Conservation (phyloP, 2,329 filamentous ascomycete genomes). For the Orbilia ellipsospora region DNA sequence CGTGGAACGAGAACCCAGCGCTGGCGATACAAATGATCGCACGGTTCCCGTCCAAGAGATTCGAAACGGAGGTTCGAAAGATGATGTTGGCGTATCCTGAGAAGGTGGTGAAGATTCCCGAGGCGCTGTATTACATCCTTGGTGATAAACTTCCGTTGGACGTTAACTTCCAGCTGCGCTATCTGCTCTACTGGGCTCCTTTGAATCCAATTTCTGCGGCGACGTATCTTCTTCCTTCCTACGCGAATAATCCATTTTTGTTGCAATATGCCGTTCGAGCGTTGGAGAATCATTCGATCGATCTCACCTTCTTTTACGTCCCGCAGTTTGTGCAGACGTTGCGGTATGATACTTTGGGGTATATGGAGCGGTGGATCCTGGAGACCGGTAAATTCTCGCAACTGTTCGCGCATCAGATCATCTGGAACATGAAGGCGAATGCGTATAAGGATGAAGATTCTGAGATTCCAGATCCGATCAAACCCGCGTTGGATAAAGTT, state of each 20-base stretch:
- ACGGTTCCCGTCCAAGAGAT: conserved; percentile 79
- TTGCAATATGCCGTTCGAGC: conserved; percentile 97
- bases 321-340: conserved; percentile 97
- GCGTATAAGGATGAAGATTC: conserved; percentile 97
- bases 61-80: conserved; percentile 80
- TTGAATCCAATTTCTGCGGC: conserved; percentile 93
- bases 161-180: conserved; percentile 83
- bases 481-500: conserved; percentile 91
- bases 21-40: conserved; percentile 86
- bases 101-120: conserved; percentile 81
- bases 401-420: conserved; percentile 97
- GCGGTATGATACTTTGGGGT: conserved; percentile 90
- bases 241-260: conserved; percentile 89
- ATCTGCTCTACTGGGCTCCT: conserved; percentile 90
- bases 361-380: conserved; percentile 94
- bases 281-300: conserved; percentile 91
- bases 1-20: conserved; percentile 85
- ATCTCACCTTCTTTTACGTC: conserved; percentile 98
- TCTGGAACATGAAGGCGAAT: conserved; percentile 99
- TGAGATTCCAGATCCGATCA: conserved; percentile 86
- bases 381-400: conserved; percentile 99
- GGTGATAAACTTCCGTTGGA: conserved; percentile 80
- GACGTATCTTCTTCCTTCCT: conserved; percentile 91
- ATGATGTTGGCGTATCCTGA: conserved; percentile 84
- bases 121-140: conserved; percentile 84